Base-by-base conservation (phyloP, 2,329 filamentous ascomycete species). In the Aspergillus flavus region DNA sequence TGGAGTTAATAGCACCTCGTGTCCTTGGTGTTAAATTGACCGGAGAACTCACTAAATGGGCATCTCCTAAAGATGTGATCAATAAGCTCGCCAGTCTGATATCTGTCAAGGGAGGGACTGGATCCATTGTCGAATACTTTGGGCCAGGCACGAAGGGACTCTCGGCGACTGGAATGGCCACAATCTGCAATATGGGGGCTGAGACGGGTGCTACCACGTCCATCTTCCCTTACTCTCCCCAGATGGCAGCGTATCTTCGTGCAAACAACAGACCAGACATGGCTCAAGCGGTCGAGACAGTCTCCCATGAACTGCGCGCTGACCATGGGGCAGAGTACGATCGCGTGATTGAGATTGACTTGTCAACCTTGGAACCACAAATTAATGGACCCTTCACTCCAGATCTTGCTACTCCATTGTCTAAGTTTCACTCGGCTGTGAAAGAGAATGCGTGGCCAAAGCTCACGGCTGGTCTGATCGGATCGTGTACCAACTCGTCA, bases 311-410 rank as follows among this genome's bases (percentile, higher is more conserved):
- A 74, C 91, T 99, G 68, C 88, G 87, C 64, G 90, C 92, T 77
- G 95, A 98, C 72, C 85, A 96, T 81, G 93, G 92, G 71, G 92
- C 92, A 71, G 89, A 98, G 82, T 99, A 98, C 81, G 95, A 99
- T 80, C 87, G 98, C 83, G 81, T 97, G 70, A 93, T 98, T 75
- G 94, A 97, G 83, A 92, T 99, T 83, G 94, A 99, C 85, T 87
- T 99, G 61, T 91, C 87, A 62, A 91, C 94, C 81, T 90, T 99
- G 56, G 95, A 99, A 85, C 95, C 95, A 70, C 93, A 98, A 79
- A 93, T 99, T 84, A 99, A 99, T 85, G 95, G 95, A 69, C 95
- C 95, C 68, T 98, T 98, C 87, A 99, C 95, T 30, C 95, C 95
- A 65, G 95, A 99, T 88, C 86, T 99, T 82, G 94, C 93, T 61